Conservation (phyloP, 768 basidiomycete species). For the Cystofilobasidium macerans region DNA sequence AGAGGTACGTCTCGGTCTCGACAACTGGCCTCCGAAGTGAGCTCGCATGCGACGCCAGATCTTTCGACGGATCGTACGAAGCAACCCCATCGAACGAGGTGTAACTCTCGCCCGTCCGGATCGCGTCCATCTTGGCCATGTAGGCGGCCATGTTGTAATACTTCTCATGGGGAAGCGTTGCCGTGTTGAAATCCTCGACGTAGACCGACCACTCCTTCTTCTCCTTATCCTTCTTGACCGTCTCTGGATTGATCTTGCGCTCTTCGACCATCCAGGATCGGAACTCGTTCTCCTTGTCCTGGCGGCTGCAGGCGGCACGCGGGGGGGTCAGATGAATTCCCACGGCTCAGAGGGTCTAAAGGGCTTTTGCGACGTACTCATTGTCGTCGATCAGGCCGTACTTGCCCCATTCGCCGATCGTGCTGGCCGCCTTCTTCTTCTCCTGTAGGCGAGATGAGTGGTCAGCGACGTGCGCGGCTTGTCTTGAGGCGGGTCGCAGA, state of each 20-base stretch:
- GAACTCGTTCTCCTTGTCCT: slow-evolving; percentile 71
- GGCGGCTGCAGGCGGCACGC: slow-evolving; percentile 49
- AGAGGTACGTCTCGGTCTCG: slow-evolving; percentile 65
- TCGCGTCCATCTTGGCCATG: slow-evolving; percentile 68
- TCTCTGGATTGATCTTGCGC: slow-evolving; percentile 79
- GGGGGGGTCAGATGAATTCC: no score
- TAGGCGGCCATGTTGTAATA: slow-evolving; percentile 84
- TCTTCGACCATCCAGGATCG: slow-evolving; percentile 89
- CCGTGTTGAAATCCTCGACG: slow-evolving; percentile 42
- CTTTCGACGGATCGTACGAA: slow-evolving; percentile 67
- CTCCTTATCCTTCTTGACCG: slow-evolving; percentile 68
- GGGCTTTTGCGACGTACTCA: slow-evolving; percentile 51
- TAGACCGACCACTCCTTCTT: slow-evolving; percentile 75
- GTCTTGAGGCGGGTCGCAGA: no score
- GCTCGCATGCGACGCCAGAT: slow-evolving; percentile 63
- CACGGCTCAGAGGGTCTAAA: background rate
- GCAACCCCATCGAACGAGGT: slow-evolving; percentile 52
- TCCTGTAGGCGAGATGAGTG: slow-evolving; percentile 37
- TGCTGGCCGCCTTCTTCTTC: slow-evolving; percentile 47
- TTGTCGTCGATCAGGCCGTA: slow-evolving; percentile 73
- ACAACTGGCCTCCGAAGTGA: slow-evolving; percentile 56
- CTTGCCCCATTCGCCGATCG: slow-evolving; percentile 66
- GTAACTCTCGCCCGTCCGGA: slow-evolving; percentile 71
- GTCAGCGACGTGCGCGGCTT: no score
- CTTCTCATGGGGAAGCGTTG: slow-evolving; percentile 86